A percentile compares a stretch with the other conserved stretches of the same genome.
Conservation (phyloP, 148 eudicot genomes). For the Gaultheria prostrata region DNA sequence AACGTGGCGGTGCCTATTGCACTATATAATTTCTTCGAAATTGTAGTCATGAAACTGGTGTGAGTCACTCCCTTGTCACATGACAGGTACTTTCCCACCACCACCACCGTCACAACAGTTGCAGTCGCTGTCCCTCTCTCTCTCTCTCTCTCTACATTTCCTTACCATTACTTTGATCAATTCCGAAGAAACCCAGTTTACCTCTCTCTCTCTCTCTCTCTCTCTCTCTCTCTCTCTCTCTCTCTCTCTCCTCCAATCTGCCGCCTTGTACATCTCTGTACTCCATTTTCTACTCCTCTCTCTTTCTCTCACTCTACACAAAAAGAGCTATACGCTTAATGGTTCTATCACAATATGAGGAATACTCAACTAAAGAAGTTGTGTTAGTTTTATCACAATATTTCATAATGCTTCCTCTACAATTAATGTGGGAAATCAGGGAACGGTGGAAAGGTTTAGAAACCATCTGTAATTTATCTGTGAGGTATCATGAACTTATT, state of each 20-base stretch:
- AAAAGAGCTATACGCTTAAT: no score
- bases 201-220: no score
- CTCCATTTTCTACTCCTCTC: no score
- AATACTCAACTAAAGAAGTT: background rate
- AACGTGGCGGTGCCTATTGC: background rate
- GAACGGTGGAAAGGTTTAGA: background rate
- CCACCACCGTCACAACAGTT: background rate
- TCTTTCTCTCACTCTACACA: no score
- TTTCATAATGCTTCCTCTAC: background rate
- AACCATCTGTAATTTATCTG: background rate
- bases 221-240: no score
- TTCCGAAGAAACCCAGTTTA: background rate
- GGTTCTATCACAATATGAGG: no score
- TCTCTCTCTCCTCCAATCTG: background rate
- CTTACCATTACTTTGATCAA: slow-evolving; percentile 10
- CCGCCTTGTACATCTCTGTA: background rate
- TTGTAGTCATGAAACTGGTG: background rate
- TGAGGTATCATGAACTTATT: background rate
- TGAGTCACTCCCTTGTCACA: slow-evolving; percentile 7
- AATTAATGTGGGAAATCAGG: background rate
- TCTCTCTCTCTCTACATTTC: background rate
- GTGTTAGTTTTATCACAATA: no score
- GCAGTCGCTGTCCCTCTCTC: background rate
- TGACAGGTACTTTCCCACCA: background rate
- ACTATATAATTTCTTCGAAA: background rate